These are phyloP conservation scores for Sclerotiophoma versabilis DNA, from an alignment of 2,329 filamentous ascomycete genomes.

Conservation along the genomic window DNA sequence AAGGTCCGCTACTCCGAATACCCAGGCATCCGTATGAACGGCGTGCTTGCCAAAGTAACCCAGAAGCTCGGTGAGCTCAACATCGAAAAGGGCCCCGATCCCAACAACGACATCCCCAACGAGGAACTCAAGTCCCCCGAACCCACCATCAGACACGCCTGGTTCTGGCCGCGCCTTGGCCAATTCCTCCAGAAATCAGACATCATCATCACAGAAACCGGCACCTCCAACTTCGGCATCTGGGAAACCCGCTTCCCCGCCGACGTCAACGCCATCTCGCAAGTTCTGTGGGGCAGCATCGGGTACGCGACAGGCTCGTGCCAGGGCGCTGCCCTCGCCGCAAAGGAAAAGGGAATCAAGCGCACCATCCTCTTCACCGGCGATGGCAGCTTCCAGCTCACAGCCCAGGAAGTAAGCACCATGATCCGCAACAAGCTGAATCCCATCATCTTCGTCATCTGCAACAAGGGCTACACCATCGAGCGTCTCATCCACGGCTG, in stretches of 20 bases:
- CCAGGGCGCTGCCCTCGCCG: slow-evolving; percentile 76
- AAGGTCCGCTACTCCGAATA: slow-evolving; percentile 81
- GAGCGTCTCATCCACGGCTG: slow-evolving; percentile 88
- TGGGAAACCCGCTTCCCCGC: slow-evolving; percentile 83
- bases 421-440: slow-evolving; percentile 79
- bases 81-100: slow-evolving; percentile 59
- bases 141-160: slow-evolving; percentile 69
- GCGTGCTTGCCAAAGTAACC: slow-evolving; percentile 76
- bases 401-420: slow-evolving; percentile 81
- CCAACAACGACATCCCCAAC: slow-evolving; percentile 59
- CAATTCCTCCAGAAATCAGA: slow-evolving; percentile 76
- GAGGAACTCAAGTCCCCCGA: slow-evolving; percentile 40
- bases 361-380: slow-evolving; percentile 87
- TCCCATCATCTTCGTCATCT: slow-evolving; percentile 84
- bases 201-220: slow-evolving; percentile 85
- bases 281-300: slow-evolving; percentile 76
- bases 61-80: slow-evolving; percentile 65
- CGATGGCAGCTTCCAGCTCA: slow-evolving; percentile 86
- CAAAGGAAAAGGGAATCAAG: slow-evolving; percentile 66
- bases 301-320: slow-evolving; percentile 69
- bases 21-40: slow-evolving; percentile 77
- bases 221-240: slow-evolving; percentile 87
- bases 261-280: slow-evolving; percentile 79
- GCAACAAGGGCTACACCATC: slow-evolving; percentile 89
- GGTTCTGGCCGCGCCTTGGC: slow-evolving; percentile 79